phyloP scores from a whole-genome alignment of 192 early-diverging fungal genomes.

The Umbelopsis sp. region DNA sequence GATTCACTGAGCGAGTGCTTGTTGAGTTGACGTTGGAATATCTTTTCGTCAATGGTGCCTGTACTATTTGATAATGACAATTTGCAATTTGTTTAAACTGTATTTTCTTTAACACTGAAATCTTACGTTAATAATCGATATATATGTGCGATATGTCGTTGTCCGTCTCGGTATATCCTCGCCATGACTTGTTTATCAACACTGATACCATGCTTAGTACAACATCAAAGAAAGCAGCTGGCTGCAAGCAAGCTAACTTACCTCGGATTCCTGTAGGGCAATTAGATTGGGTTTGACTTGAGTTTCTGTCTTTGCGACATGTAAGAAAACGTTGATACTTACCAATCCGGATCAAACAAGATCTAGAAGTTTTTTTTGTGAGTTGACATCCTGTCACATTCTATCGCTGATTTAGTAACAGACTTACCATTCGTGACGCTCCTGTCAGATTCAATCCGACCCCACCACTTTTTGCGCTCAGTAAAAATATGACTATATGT shows the following conservation, averaged over 20 bases:
- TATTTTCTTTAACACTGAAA: neutral
- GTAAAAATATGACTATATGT: slow-evolving; percentile 51
- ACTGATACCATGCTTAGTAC: slow-evolving; percentile 30
- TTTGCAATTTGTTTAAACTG: neutral
- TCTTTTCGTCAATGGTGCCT: slow-evolving; percentile 56
- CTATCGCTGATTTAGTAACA: neutral
- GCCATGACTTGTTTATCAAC: slow-evolving; percentile 64
- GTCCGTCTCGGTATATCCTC: slow-evolving; percentile 58
- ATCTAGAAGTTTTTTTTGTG: slow-evolving; percentile 21
- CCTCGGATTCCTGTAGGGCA: slow-evolving; percentile 24
- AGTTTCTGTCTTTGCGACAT: neutral
- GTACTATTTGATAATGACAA: slow-evolving; percentile 2
- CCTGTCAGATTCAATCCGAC: slow-evolving; percentile 65
- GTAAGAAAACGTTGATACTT: slow-evolving; percentile 10
- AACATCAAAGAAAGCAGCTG: neutral
- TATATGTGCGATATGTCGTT: slow-evolving; percentile 38
- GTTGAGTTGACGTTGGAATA: slow-evolving; percentile 66
- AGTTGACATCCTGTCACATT: neutral
- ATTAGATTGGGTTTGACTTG: neutral
- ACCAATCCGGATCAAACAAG: slow-evolving; percentile 67
- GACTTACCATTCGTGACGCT: slow-evolving; percentile 52
- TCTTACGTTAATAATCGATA: slow-evolving; percentile 44
- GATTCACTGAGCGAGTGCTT: slow-evolving; percentile 60
- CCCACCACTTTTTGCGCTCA: slow-evolving; percentile 62
- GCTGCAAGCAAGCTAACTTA: neutral